Evolutionary conservation across 345 rosid species (phyloP), one percentile per base, ranked within the genome.

Genomic region (Brassica carinata): DNA sequence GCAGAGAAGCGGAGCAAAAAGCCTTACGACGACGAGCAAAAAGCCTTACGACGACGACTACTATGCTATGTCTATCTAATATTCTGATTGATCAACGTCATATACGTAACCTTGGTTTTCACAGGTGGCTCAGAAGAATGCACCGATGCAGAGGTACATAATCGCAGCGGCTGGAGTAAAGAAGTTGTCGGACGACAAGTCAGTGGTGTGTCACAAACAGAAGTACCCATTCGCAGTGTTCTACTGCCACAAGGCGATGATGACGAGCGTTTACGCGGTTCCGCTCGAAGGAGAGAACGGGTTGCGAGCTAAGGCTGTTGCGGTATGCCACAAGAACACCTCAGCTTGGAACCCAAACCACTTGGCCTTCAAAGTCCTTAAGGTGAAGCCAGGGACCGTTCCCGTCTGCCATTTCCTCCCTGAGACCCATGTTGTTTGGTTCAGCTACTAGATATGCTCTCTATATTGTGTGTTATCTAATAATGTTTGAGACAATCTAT

Each of bases 351-450:
- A 92, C 88, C 92, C 94, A 1, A 87, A 86, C 83, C 97, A 92
- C 77, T 79, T 92, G 84, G 93, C 97, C 53, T 92, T 92, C 68
- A 89, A 88, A 83, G 87, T 90, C 15, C 93, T 92, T 36, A 87
- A 90, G 18, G 90, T 92, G 38, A 79, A 88, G 89, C 97, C 93
- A 11, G 97, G 94, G 74, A 86, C 85, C 4, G 74, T 87, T 73
- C 91, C 97, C 2, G 66, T 90, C 74, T 90, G 97, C 81, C 97
- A 92, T 61, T 90, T 92, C 88, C 97, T 92, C 72, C 97, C 97
- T 5, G 88, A 90, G 84, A 89, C 89, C 61, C 93, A 89, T 78
- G 81, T 87, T 33, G 92, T 90, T 64, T 90, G 94, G 94, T 80
- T 85, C 74, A 77, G 70, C 57, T 87, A 88, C 76, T 65, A 40